Evolutionary conservation across 805 yeast species (phyloP).

Genomic region (Spathaspora gorwiae): DNA sequence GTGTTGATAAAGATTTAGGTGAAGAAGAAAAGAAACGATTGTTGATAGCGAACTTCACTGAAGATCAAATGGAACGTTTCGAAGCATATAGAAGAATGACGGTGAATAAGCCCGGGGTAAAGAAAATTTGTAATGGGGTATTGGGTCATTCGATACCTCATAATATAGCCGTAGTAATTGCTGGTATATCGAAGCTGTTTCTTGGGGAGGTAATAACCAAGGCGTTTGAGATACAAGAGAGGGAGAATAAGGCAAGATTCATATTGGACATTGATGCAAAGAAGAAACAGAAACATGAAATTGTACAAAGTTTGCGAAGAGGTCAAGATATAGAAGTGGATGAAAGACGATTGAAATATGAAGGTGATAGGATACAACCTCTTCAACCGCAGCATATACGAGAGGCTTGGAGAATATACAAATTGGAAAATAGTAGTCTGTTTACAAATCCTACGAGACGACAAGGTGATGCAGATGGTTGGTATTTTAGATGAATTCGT

Average conservation of each 20-base stretch:
- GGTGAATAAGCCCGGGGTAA: constrained; percentile 61
- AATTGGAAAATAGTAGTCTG: constrained; percentile 51
- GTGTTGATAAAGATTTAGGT: constrained; percentile 18
- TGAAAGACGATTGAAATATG: constrained; percentile 19
- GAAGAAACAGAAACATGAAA: constrained; percentile 31
- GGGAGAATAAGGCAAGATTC: constrained; percentile 43
- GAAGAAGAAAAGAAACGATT: constrained; percentile 58
- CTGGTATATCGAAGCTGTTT: constrained; percentile 83
- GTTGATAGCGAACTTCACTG: constrained; percentile 67
- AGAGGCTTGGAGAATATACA: constrained; percentile 82
- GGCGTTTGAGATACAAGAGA: constrained; percentile 67
- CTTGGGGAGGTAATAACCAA: constrained; percentile 86
- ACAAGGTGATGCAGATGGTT: constrained; percentile 67
- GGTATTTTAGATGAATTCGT: constrained; percentile 50
- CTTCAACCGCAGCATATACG: constrained; percentile 78
- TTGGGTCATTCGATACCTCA: constrained; percentile 77
- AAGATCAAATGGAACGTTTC: constrained; percentile 81
- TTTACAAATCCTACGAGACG: constrained; percentile 59
- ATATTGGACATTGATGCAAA: constrained; percentile 33
- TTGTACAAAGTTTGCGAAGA: constrained; percentile 35
- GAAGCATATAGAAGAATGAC: constrained; percentile 79
- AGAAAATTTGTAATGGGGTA: constrained; percentile 72
- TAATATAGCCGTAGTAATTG: constrained; percentile 73
- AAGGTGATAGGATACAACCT: constrained; percentile 52
- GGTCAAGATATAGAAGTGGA: constrained; percentile 32